phyloP scores from a whole-genome alignment of 495 filamentous ascomycete species.

The Penicillium arizonense region DNA sequence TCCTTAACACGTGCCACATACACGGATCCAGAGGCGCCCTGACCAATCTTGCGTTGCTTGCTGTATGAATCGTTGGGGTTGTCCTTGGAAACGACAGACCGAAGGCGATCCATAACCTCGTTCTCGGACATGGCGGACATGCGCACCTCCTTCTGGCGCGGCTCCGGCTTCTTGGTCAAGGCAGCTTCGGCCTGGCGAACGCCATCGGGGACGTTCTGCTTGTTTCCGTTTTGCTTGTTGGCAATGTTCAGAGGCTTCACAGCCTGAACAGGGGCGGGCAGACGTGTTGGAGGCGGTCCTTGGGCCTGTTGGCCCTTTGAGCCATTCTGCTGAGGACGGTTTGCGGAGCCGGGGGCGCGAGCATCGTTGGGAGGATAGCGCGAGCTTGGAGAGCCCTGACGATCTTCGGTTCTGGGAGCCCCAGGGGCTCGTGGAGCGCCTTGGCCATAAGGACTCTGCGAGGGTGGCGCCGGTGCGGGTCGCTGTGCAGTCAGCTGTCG shows the following conservation, averaged over 20 bases:
- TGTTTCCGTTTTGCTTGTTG: constrained; percentile 62
- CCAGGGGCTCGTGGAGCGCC: constrained; percentile 16
- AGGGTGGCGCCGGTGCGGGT: constrained; percentile 55
- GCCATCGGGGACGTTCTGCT: constrained; percentile 53
- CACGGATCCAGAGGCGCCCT: constrained; percentile 95
- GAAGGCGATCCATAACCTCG: constrained; percentile 93
- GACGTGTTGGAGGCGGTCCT: constrained; percentile 46
- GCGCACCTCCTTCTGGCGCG: constrained; percentile 83
- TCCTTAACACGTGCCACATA: constrained; percentile 95
- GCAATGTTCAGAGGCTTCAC: constrained; percentile 91
- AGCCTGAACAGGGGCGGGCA: constrained; percentile 62
- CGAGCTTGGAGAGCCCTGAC: constrained; percentile 29
- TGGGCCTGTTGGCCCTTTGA: constrained; percentile 35
- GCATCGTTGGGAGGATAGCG: constrained; percentile 38
- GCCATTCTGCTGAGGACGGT: constrained; percentile 38
- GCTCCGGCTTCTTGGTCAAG: constrained; percentile 68
- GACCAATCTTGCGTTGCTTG: constrained; percentile 99
- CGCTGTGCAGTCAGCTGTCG: constrained; percentile 54
- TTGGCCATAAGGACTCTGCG: constrained; percentile 29
- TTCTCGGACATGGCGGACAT: constrained; percentile 97
- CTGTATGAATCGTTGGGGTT: constrained; percentile 90
- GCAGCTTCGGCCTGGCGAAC: constrained; percentile 81
- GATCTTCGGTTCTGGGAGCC: constrained; percentile 28
- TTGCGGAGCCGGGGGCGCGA: constrained; percentile 46
- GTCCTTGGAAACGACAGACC: constrained; percentile 88